Evolutionary conservation across 345 rosid species (phyloP).

Genomic region (Abelmoschus esculentus): DNA sequence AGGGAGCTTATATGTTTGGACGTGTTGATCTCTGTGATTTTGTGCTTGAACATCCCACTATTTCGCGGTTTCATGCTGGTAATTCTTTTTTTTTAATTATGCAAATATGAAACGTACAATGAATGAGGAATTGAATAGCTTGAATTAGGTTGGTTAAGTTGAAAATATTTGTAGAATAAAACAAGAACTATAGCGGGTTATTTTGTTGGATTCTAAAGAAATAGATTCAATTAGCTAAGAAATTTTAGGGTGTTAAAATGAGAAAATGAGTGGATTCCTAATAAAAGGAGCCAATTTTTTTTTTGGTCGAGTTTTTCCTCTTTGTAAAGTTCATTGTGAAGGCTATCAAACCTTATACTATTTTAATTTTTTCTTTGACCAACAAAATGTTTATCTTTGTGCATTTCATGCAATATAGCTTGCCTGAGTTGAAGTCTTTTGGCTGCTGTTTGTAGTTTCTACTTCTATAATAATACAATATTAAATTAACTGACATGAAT

Average conservation of each 20-base stretch:
- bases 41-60: conserved; percentile 76
- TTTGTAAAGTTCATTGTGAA: background rate
- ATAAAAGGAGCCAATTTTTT: background rate
- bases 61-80: conserved; percentile 97
- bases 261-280: background rate
- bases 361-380: background rate
- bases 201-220: background rate
- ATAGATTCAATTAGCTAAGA: background rate
- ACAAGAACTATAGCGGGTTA: background rate
- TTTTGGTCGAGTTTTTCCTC: background rate
- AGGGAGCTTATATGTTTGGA: conserved; percentile 96
- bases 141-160: background rate
- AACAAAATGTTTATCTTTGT: background rate
- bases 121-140: background rate
- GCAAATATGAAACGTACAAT: background rate
- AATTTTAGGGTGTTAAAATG: background rate
- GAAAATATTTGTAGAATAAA: background rate
- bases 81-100: background rate
- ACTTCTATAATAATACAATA: background rate
- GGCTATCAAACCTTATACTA: background rate
- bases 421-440: background rate
- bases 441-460: background rate
- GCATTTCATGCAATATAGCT: background rate
- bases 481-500: background rate
- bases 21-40: conserved; percentile 83